Percentiles rank a stretch among this genome's conserved stretches.
These are phyloP conservation scores for Sedum album DNA, from an alignment of 164 flowering plant species.

Conservation along the genomic window DNA sequence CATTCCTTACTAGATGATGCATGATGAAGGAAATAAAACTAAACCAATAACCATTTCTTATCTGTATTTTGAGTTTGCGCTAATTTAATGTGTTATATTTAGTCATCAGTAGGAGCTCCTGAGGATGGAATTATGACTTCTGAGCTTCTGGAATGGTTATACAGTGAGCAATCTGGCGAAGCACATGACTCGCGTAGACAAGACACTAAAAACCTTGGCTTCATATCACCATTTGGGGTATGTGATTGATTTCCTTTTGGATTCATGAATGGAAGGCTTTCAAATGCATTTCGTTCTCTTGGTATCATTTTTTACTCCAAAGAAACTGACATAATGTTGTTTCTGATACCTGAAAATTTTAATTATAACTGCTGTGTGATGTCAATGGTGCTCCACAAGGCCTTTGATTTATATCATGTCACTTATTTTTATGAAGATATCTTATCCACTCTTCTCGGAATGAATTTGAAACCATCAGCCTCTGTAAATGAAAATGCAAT, in stretches of 20 bases:
- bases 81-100: not conserved
- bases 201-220: slow-evolving; percentile 4
- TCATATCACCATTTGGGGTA: slow-evolving; percentile 17
- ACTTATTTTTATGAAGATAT: too few relatives aligned
- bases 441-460: too few relatives aligned
- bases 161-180: slow-evolving; percentile 15
- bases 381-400: too few relatives aligned
- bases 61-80: too few relatives aligned
- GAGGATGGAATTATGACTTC: slow-evolving; percentile 87
- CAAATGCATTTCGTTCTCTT: not conserved
- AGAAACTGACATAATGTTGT: too few relatives aligned
- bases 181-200: not conserved
- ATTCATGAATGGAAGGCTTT: not conserved
- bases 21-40: not conserved
- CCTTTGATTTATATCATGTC: too few relatives aligned
- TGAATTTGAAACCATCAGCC: too few relatives aligned
- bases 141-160: slow-evolving; percentile 59
- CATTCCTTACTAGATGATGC: not conserved
- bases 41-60: not conserved
- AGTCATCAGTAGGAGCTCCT: slow-evolving; percentile 50
- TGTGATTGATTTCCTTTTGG: not conserved
- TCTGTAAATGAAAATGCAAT: too few relatives aligned
- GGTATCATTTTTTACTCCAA: too few relatives aligned
- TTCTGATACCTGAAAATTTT: too few relatives aligned
- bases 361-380: too few relatives aligned